These are phyloP conservation scores for Gracilaria domingensis DNA, from an alignment of 23 red algal genomes.

Conservation along the genomic window DNA sequence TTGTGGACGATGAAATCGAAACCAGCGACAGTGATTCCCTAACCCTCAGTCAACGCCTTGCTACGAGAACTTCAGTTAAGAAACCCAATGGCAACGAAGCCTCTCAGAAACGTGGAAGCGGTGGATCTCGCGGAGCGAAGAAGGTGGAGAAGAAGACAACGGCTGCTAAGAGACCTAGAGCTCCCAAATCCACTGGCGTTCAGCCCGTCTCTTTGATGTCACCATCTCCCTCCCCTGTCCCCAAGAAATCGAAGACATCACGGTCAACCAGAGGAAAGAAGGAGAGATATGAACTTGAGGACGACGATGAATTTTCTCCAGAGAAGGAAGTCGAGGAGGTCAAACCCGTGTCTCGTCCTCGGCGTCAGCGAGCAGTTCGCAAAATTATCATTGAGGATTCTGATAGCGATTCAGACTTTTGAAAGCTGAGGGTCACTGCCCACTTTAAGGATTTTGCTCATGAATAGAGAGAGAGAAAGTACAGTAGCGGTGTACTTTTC, in stretches of 20 bases:
- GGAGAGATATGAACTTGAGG: not conserved
- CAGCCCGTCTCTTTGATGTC: constrained; percentile 14
- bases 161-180: constrained; percentile 31
- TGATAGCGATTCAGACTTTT: constrained; percentile 41
- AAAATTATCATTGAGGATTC: constrained; percentile 47
- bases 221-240: constrained; percentile 42
- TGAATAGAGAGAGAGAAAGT: no score
- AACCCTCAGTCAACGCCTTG: constrained; percentile 42
- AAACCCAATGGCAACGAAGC: not conserved
- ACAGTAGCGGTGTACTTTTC: no score
- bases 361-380: constrained; percentile 40
- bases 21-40: constrained; percentile 35
- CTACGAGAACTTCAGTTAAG: constrained; percentile 35
- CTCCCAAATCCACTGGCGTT: not conserved
- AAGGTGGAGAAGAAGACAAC: constrained; percentile 2
- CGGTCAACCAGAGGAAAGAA: constrained; percentile 1
- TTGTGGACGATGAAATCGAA: constrained; percentile 1
- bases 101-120: not conserved
- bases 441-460: no score
- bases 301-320: constrained; percentile 28
- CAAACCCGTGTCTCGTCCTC: constrained; percentile 43
- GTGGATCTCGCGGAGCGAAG: not conserved
- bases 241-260: constrained; percentile 42
- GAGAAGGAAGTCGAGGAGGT: constrained; percentile 37
- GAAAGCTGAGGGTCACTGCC: constrained; percentile 5